phyloP scores from a whole-genome alignment of 345 rosid genomes.

The Lepidium aucheri region DNA sequence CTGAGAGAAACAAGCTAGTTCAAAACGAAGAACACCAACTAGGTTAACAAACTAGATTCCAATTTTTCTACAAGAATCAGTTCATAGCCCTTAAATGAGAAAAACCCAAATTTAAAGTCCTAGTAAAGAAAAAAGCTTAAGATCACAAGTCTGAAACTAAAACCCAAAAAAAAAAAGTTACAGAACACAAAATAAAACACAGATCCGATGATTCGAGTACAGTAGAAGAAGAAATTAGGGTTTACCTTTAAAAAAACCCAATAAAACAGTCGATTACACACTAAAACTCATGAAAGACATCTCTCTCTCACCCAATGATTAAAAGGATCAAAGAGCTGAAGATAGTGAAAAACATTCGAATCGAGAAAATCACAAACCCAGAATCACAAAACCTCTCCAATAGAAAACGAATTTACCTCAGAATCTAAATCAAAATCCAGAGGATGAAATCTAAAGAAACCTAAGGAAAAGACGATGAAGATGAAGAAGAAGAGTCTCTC shows the following conservation, averaged over 20 bases:
- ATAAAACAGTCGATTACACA: conserved; percentile 8
- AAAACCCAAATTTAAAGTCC: not conserved
- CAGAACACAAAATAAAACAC: not conserved
- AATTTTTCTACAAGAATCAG: not conserved
- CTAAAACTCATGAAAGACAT: not conserved
- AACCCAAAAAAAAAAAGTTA: not conserved
- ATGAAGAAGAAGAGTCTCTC: conserved; percentile 16
- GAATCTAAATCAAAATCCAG: not conserved
- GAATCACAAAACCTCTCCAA: not conserved
- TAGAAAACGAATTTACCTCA: not conserved
- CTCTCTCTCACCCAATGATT: not conserved
- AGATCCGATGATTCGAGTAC: conserved; percentile 21
- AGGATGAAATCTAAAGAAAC: not conserved
- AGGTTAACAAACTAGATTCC: conserved; percentile 7
- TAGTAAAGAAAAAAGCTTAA: not conserved
- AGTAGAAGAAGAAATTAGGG: conserved; percentile 15
- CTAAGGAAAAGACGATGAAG: not conserved
- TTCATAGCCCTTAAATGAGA: not conserved
- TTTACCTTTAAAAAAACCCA: conserved; percentile 9
- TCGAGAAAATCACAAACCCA: not conserved
- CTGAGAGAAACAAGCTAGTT: not conserved
- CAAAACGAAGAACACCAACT: not conserved
- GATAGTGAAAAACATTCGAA: not conserved
- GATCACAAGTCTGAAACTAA: not conserved
- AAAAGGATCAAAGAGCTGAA: not conserved